A percentile compares a stretch with the other conserved stretches of the same genome.
phyloP scores from a whole-genome alignment of 208 protist species.

The Trypanosoma mega region DNA sequence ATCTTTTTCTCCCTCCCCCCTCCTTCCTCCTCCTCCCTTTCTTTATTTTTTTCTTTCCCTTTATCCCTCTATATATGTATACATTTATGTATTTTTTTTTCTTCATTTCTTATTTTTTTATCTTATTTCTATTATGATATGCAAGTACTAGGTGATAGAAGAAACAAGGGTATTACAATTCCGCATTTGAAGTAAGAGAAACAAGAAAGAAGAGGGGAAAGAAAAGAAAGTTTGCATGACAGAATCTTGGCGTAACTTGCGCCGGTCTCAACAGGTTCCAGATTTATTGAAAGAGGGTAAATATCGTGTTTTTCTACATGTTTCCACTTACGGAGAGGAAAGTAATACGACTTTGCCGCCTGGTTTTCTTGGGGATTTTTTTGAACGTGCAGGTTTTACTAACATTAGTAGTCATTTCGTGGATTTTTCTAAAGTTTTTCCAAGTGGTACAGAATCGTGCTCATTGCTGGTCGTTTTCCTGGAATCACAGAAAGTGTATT shows the following conservation, averaged over 20 bases:
- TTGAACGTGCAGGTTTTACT: constrained; percentile 5
- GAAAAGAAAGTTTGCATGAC: too few relatives aligned
- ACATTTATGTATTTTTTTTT: too few relatives aligned
- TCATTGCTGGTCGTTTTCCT: neutral
- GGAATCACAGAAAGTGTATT: neutral
- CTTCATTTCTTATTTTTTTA: too few relatives aligned
- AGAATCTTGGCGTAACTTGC: neutral
- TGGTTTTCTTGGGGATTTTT: constrained; percentile 1
- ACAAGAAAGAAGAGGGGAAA: too few relatives aligned
- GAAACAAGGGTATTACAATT: too few relatives aligned
- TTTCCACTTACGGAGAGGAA: neutral
- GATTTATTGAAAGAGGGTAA: neutral
- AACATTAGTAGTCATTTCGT: neutral
- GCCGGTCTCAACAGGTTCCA: constrained; percentile 1
- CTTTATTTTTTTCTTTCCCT: too few relatives aligned
- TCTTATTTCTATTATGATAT: too few relatives aligned
- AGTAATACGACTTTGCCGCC: neutral
- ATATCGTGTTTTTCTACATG: neutral
- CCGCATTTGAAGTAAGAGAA: too few relatives aligned
- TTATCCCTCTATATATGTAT: too few relatives aligned
- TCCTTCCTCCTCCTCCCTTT: too few relatives aligned
- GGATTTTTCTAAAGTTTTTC: neutral
- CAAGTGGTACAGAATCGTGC: neutral
- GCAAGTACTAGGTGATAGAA: too few relatives aligned
- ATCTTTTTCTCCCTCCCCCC: too few relatives aligned